These are phyloP conservation scores for Colletotrichum destructivum DNA, from an alignment of 2,329 filamentous ascomycete genomes.

Conservation along the genomic window DNA sequence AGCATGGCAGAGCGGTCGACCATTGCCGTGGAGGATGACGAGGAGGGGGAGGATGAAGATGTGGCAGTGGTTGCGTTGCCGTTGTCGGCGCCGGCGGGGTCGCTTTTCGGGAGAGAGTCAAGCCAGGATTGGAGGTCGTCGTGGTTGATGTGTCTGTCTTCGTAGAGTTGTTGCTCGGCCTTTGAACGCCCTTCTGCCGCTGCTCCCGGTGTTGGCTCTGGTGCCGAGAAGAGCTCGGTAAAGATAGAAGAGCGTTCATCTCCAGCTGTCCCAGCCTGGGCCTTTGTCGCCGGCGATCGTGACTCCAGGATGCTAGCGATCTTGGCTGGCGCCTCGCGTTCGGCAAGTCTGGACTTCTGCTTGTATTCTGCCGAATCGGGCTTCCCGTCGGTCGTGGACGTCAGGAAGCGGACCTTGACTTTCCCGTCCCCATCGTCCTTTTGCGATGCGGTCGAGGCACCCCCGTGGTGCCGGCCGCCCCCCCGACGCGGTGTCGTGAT, in stretches of 20 bases:
- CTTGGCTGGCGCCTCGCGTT: neutral
- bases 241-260: conserved; percentile 20
- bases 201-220: neutral
- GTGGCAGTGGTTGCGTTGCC: neutral
- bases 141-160: conserved; percentile 27
- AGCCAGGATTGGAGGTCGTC: conserved; percentile 40
- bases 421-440: neutral
- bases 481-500: neutral
- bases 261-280: neutral
- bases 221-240: conserved; percentile 34
- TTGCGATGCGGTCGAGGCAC: neutral
- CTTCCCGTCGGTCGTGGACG: conserved; percentile 28
- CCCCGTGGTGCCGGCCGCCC: neutral
- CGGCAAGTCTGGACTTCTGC: neutral
- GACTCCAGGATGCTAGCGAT: conserved; percentile 17
- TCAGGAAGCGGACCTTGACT: conserved; percentile 35
- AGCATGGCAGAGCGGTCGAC: conserved; percentile 57
- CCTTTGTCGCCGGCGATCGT: neutral
- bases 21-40: neutral
- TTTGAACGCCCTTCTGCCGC: neutral
- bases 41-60: neutral
- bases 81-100: neutral
- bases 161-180: conserved; percentile 4
- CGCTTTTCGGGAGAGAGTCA: conserved; percentile 28
- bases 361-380: conserved; percentile 27